These are phyloP conservation scores for Sphagnum fallax DNA, from an alignment of 228 moss, liverwort and hornwort species.

Conservation along the genomic window DNA sequence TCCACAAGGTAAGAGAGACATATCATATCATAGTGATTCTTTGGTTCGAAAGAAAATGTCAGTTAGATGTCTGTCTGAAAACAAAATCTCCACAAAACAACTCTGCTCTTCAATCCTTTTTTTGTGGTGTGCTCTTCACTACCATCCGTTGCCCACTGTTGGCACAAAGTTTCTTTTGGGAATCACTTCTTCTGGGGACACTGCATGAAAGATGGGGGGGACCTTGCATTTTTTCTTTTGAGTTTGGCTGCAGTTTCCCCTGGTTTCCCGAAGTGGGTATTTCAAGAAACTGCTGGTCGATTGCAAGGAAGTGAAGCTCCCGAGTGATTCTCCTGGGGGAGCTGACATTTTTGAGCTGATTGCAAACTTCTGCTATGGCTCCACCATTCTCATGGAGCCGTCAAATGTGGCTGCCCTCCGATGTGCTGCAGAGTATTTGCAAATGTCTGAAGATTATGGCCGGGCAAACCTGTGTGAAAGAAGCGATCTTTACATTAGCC, in stretches of 20 bases:
- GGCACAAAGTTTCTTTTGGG: too few species aligned
- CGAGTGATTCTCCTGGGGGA: constrained; percentile 44
- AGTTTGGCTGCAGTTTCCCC: constrained; percentile 35
- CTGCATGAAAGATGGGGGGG: too few species aligned
- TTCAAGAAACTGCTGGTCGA: constrained; percentile 54
- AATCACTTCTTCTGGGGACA: too few species aligned
- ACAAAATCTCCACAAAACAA: neutral
- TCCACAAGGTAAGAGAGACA: constrained; percentile 47
- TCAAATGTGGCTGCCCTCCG: constrained; percentile 67
- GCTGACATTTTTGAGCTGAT: constrained; percentile 61
- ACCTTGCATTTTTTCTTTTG: too few species aligned
- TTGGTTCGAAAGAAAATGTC: neutral
- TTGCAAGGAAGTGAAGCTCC: constrained; percentile 41
- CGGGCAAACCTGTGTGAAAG: constrained; percentile 70
- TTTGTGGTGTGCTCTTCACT: too few species aligned
- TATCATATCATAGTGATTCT: neutral
- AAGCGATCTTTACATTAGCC: constrained; percentile 57
- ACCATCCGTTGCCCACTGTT: too few species aligned
- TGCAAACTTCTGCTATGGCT: constrained; percentile 74
- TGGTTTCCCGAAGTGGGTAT: constrained; percentile 70
- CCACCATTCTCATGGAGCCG: constrained; percentile 65
- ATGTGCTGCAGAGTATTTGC: constrained; percentile 54
- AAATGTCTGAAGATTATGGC: constrained; percentile 72
- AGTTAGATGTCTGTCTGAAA: neutral
- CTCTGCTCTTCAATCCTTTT: too few species aligned